Conservation (phyloP, 371 early-diverging fungal species). For the Parasitella parasitica region DNA sequence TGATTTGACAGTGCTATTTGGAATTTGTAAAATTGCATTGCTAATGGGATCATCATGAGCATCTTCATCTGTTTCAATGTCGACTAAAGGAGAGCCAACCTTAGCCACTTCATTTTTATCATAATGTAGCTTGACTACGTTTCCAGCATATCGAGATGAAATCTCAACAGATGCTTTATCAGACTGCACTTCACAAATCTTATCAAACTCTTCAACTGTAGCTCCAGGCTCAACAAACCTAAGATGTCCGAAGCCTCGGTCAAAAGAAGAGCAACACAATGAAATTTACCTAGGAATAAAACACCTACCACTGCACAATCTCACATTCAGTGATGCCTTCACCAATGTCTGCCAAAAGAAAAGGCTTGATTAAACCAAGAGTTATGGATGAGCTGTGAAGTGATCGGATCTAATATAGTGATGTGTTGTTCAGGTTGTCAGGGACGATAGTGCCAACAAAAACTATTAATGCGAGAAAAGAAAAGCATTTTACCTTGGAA, state of each 20-base stretch:
- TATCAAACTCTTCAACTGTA: conserved; percentile 86
- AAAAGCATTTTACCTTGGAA: background rate
- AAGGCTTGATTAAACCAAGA: conserved; percentile 58
- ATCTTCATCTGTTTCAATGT: conserved; percentile 77
- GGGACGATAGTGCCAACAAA: background rate
- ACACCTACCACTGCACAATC: conserved; percentile 88
- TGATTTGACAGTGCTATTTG: background rate
- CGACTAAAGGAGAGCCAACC: conserved; percentile 92
- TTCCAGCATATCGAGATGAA: conserved; percentile 91
- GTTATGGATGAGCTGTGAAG: background rate
- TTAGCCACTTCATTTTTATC: conserved; percentile 85
- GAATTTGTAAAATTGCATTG: background rate
- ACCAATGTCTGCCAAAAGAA: conserved; percentile 94
- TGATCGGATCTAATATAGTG: background rate
- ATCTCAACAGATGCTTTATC: conserved; percentile 99
- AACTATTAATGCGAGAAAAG: background rate
- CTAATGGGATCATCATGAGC: background rate
- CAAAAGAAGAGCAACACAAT: background rate
- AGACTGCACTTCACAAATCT: conserved; percentile 96
- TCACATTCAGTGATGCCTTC: conserved; percentile 98
- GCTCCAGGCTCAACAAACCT: conserved; percentile 93
- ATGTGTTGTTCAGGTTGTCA: background rate
- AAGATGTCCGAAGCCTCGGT: background rate
- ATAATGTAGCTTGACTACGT: conserved; percentile 77
- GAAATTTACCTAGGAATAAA: no score